Evolutionary conservation across 2,329 filamentous ascomycete genomes (phyloP), one percentile per base, ranked within the genome.

Genomic region (Alternaria infectoria): DNA sequence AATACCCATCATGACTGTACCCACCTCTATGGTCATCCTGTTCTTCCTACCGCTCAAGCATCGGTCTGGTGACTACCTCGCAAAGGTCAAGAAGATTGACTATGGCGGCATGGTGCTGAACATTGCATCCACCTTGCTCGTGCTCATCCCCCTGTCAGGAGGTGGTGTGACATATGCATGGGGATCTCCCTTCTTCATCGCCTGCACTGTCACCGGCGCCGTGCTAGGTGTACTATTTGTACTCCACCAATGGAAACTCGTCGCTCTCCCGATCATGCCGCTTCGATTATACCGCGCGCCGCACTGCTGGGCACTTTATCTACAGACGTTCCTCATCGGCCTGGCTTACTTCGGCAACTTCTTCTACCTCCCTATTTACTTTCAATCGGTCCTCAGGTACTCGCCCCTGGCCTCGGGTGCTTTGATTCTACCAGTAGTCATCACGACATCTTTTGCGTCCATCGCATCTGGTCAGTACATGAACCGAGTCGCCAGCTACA

Each of bases 111-210:
- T 88, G 3, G 58, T 88, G 13, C 82, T 84, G 2, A 86, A 84
- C 8, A 86, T 86, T 0, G 78, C 84, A 10, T 87, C 84, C 0
- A 85, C 89, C n/a, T 84, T 90, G 8, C 82, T 90, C 15, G 69
- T 91, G 4, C 80, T 91, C 19, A 87, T 91, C 49, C 89, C 89
- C 0, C 84, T 91, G 15, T 89, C 87, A 2, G 87, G 87, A 8
- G 87, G 86, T 57, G 87, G 85, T 4, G 83, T 85, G 0, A 87
- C 87, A 56, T 88, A 88, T 66, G 74, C 81, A 7, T 88, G 86
- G 86, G 72, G 81, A 26, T 87, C 85, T 7, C 80, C 87, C 0
- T 83, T 88, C 81, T 84, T 88, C 4, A 87, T 90, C 23, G 82
- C 82, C 36, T 88, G 89, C 84, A 79, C 89, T 10, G 77, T 78